phyloP scores from a whole-genome alignment of 805 yeast genomes.

The Saccharomycopsis selenospora region DNA sequence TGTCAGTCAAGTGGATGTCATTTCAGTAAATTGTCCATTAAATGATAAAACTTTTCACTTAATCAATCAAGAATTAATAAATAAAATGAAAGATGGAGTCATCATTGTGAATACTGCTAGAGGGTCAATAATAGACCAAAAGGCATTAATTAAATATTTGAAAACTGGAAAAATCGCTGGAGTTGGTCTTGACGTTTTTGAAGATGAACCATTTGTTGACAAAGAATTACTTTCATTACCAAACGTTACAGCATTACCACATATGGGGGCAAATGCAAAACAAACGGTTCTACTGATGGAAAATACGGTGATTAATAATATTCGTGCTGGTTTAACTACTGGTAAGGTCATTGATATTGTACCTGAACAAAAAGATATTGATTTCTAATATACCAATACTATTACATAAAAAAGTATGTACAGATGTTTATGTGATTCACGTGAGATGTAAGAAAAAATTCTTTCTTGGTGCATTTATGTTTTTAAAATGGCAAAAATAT shows the following conservation, averaged over 20 bases:
- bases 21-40: conserved; percentile 45
- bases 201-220: conserved; percentile 47
- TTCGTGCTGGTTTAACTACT: conserved; percentile 32
- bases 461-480: too few relatives aligned
- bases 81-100: conserved; percentile 47
- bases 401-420: too few relatives aligned
- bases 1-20: conserved; percentile 39
- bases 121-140: conserved; percentile 53
- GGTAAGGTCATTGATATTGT: conserved; percentile 47
- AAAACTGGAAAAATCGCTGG: conserved; percentile 43
- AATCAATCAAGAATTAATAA: conserved; percentile 36
- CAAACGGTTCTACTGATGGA: conserved; percentile 37
- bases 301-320: conserved; percentile 35
- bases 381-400: too few relatives aligned
- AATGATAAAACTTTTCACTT: conserved; percentile 45
- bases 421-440: too few relatives aligned
- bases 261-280: conserved; percentile 39
- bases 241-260: conserved; percentile 48
- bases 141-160: conserved; percentile 39
- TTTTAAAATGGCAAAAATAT: too few relatives aligned
- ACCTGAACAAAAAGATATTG: conserved; percentile 48
- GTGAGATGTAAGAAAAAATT: too few relatives aligned
- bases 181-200: conserved; percentile 57
- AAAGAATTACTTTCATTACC: conserved; percentile 39
- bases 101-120: conserved; percentile 53